phyloP scores from a whole-genome alignment of 2,329 filamentous ascomycete species.

The Microdochium bolleyi region DNA sequence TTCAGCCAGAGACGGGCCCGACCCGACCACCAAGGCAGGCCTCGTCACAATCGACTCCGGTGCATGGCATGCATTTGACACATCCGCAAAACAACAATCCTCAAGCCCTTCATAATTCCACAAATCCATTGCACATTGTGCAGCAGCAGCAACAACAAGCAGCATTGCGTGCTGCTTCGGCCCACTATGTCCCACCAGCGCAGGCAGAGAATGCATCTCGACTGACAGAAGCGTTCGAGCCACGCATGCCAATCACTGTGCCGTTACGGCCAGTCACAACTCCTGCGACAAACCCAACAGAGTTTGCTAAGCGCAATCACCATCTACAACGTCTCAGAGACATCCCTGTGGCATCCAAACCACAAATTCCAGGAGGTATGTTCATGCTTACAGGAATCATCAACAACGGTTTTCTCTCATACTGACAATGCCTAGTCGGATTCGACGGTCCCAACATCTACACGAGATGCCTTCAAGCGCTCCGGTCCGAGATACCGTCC shows the following conservation, averaged over 20 bases:
- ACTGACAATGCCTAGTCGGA: slow-evolving; percentile 30
- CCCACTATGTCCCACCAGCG: slow-evolving; percentile 38
- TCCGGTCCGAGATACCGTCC: slow-evolving; percentile 69
- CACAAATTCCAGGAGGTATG: slow-evolving; percentile 46
- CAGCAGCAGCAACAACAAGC: slow-evolving; percentile 22
- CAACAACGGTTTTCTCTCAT: neutral
- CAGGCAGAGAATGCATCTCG: slow-evolving; percentile 49
- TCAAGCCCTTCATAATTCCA: slow-evolving; percentile 16
- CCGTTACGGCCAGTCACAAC: slow-evolving; percentile 68
- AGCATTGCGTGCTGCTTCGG: slow-evolving; percentile 24
- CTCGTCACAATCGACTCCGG: slow-evolving; percentile 17
- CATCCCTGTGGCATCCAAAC: slow-evolving; percentile 30
- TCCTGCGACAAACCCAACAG: slow-evolving; percentile 63
- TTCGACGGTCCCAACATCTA: slow-evolving; percentile 85
- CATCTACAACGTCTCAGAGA: slow-evolving; percentile 37
- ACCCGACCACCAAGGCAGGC: slow-evolving; percentile 55
- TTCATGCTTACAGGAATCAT: neutral
- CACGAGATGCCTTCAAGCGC: slow-evolving; percentile 73
- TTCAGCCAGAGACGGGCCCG: slow-evolving; percentile 69
- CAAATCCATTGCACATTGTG: slow-evolving; percentile 19
- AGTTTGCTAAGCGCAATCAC: slow-evolving; percentile 54
- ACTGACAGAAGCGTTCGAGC: slow-evolving; percentile 63
- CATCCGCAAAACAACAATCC: slow-evolving; percentile 6
- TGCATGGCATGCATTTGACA: neutral
- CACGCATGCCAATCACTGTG: slow-evolving; percentile 51